These are phyloP conservation scores for Halophytophthora batemanensis DNA, from an alignment of 352 stramenopile genomes.

Conservation along the genomic window DNA sequence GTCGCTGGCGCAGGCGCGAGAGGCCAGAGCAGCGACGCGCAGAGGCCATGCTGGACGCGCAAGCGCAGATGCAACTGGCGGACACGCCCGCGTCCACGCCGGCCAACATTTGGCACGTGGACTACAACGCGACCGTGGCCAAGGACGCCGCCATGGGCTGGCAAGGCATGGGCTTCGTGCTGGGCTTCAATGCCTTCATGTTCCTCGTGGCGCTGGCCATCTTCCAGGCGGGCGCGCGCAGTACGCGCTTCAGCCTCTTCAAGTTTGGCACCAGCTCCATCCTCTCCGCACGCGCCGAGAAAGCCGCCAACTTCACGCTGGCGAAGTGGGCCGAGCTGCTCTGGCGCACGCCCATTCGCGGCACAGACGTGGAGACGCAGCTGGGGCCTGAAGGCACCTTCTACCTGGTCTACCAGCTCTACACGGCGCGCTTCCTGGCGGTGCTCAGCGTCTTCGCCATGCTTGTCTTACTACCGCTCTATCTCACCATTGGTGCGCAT, in stretches of 20 bases:
- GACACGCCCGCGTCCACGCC: constrained; percentile 28
- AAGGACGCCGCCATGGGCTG: constrained; percentile 74
- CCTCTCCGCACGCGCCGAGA: constrained; percentile 28
- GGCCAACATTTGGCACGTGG: constrained; percentile 68
- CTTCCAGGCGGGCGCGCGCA: constrained; percentile 64
- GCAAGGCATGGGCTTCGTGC: constrained; percentile 76
- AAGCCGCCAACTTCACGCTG: constrained; percentile 48
- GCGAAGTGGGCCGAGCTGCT: constrained; percentile 62
- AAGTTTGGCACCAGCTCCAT: constrained; percentile 54
- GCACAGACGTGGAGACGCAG: constrained; percentile 55
- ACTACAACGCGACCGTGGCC: constrained; percentile 78
- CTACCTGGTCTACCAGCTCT: constrained; percentile 83
- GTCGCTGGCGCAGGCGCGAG: no score
- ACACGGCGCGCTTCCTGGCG: constrained; percentile 61
- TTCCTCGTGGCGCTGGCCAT: constrained; percentile 59
- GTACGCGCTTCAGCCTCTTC: constrained; percentile 74
- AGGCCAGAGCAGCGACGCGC: constrained; percentile 1
- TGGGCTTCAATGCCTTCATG: constrained; percentile 67
- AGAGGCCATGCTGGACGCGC: constrained; percentile 6
- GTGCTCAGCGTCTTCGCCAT: constrained; percentile 62
- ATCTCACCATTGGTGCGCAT: constrained; percentile 54
- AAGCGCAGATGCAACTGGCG: not conserved
- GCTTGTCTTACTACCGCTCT: constrained; percentile 70
- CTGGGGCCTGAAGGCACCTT: constrained; percentile 80
- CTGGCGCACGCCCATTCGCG: constrained; percentile 67